Evolutionary conservation across 352 stramenopile species (phyloP), one percentile per base, ranked within the genome.

Genomic region (Globisporangium recalcitrans): DNA sequence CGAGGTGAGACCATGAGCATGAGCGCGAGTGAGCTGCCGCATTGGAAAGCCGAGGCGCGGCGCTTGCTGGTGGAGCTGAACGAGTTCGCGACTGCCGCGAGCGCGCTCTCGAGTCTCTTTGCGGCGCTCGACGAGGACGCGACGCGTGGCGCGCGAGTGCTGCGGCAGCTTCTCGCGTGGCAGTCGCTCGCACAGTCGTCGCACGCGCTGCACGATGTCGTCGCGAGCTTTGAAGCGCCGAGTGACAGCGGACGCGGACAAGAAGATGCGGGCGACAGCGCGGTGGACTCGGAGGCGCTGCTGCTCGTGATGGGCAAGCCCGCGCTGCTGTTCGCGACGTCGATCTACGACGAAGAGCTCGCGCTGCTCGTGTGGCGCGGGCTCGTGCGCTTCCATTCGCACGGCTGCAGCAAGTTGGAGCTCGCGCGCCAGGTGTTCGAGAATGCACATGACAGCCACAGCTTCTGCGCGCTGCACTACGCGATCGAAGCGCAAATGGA

Each of bases 341-440:
- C 85, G 46, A 88, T 95, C 56, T 95, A 95, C 63, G 85, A 95
- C 63, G 85, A 95, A 61, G 78, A 91, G 36, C 71, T 95, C 34
- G 78, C 82, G 32, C 49, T 77, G 31, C 59, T 87, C 34, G 75
- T 92, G 64, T 90, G 81, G 79, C 60, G 60, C 29, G 82, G 81
- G 0, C 72, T 89, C 24, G 42, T 82, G 24, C 68, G 68, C 24
- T 74, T 90, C 68, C 77, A 83, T n/a, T n/a, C n/a, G n/a, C n/a
- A n/a, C n/a, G n/a, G n/a, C n/a, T n/a, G 16, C 38, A 46, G 38
- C 38, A 76, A 13, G 10, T 14, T 89, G 29, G 69, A 86, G 49
- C 62, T 90, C 31, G 67, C 72, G 22, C 77, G 72, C n/a, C 83
- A 92, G 44, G 78, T 78, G 46, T 67, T 91, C 53, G 76, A 91